Conservation (phyloP, 306 rosid species). For the Styphnolobium japonicum region DNA sequence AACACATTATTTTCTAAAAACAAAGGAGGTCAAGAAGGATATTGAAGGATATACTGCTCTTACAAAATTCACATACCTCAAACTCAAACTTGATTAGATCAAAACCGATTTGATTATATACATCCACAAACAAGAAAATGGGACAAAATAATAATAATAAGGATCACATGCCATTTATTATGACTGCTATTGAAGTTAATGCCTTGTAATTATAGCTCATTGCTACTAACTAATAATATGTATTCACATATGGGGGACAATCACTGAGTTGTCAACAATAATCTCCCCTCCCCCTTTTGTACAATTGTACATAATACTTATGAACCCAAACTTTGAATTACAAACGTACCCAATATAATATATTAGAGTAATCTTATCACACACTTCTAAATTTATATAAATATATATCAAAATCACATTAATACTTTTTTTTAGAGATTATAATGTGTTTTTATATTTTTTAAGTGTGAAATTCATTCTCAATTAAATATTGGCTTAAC, state of each 20-base stretch:
- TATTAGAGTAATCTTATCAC: neutral
- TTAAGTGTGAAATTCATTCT: no score
- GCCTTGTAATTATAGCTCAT: neutral
- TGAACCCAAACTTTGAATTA: neutral
- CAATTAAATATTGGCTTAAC: no score
- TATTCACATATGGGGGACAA: neutral
- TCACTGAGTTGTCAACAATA: slow-evolving; percentile 21
- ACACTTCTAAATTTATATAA: neutral
- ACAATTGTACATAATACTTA: neutral
- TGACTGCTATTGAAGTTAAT: neutral
- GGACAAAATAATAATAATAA: neutral
- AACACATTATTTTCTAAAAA: no score
- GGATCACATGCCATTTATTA: slow-evolving; percentile 5
- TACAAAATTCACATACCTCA: neutral
- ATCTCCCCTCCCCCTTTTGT: neutral
- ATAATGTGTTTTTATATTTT: no score
- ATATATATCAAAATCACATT: neutral
- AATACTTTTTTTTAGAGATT: neutral
- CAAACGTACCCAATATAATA: neutral
- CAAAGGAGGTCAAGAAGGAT: no score
- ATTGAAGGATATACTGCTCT: neutral
- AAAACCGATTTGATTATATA: neutral
- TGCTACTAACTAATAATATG: neutral
- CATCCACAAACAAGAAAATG: neutral
- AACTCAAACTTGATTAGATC: no score